These are phyloP conservation scores for Lactarius vividus DNA, from an alignment of 768 basidiomycete genomes.

Conservation along the genomic window DNA sequence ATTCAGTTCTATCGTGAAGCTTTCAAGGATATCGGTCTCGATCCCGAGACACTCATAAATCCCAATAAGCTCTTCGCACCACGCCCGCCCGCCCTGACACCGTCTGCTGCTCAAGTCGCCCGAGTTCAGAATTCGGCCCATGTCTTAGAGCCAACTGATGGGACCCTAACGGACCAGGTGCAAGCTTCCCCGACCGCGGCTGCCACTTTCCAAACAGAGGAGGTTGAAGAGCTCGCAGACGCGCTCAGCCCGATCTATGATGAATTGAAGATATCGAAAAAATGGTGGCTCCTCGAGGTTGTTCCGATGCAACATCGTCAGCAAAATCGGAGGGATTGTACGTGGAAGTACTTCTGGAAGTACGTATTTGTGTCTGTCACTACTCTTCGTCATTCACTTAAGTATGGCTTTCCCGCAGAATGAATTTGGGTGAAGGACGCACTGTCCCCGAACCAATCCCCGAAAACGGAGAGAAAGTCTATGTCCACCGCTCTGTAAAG, in stretches of 20 bases:
- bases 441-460: background rate
- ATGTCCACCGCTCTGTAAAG: constrained; percentile 12
- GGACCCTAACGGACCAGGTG: constrained; percentile 24
- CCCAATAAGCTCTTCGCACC: constrained; percentile 25
- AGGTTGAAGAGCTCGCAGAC: constrained; percentile 63
- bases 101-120: background rate
- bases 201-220: constrained; percentile 42
- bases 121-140: background rate
- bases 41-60: constrained; percentile 29
- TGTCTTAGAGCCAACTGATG: constrained; percentile 15
- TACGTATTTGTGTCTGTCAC: background rate
- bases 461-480: background rate
- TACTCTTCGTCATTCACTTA: background rate
- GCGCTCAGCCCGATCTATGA: constrained; percentile 53
- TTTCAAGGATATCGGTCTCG: constrained; percentile 35
- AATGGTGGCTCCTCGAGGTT: constrained; percentile 69
- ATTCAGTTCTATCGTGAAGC: constrained; percentile 38
- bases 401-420: background rate
- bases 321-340: background rate
- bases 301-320: constrained; percentile 30
- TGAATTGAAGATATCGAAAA: constrained; percentile 45
- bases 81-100: constrained; percentile 25
- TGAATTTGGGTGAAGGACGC: constrained; percentile 6
- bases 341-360: background rate
- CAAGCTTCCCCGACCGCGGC: constrained; percentile 24